These are phyloP conservation scores for Chaetomiaceae sp. DNA, from an alignment of 2,329 filamentous ascomycete genomes.

Conservation along the genomic window DNA sequence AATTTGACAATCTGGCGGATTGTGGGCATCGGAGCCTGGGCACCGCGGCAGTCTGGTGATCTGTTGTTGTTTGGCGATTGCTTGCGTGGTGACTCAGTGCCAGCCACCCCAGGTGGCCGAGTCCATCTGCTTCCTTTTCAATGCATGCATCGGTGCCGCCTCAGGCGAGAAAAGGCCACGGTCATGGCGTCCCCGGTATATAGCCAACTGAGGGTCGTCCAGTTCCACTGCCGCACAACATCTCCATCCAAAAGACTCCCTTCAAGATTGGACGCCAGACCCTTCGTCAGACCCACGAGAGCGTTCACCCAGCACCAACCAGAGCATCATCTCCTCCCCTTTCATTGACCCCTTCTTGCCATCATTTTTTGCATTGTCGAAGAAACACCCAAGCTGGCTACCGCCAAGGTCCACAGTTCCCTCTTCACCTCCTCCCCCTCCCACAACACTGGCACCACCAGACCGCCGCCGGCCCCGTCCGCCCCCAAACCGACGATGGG, in stretches of 20 bases:
- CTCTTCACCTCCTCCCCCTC: not conserved
- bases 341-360: not conserved
- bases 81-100: conserved; percentile 20
- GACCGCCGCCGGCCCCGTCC: not conserved
- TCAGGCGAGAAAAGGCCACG: conserved; percentile 1
- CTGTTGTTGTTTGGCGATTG: conserved; percentile 11
- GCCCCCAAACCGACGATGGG: conserved; percentile 19
- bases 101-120: conserved; percentile 10
- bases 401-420: conserved; percentile 7
- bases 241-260: not conserved
- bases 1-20: conserved; percentile 15
- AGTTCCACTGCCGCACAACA: conserved; percentile 7
- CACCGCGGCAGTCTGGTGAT: conserved; percentile 7
- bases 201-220: conserved; percentile 12
- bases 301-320: conserved; percentile 2
- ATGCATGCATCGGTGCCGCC: conserved; percentile 6
- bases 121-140: conserved; percentile 2
- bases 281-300: conserved; percentile 16
- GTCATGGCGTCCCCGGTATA: conserved; percentile 4
- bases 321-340: conserved; percentile 1
- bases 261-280: conserved; percentile 18
- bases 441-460: conserved; percentile 7
- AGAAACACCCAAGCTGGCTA: conserved; percentile 15
- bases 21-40: conserved; percentile 1
- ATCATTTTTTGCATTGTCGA: not conserved